These are phyloP conservation scores for Botrytis aclada DNA, from an alignment of 2,329 filamentous ascomycete genomes.

Conservation along the genomic window DNA sequence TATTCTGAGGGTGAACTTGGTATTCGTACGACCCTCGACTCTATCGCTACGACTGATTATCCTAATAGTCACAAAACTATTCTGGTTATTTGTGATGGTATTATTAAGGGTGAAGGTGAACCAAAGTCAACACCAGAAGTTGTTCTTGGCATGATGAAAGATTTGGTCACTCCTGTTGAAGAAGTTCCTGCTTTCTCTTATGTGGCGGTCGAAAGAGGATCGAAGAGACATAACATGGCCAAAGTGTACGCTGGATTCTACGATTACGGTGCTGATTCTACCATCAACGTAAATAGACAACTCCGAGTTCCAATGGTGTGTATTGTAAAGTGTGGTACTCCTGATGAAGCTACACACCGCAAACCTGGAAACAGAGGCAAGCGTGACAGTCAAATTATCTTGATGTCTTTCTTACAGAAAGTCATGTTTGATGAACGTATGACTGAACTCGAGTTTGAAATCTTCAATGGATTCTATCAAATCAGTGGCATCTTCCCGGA, in stretches of 20 bases:
- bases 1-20: slow-evolving; percentile 96
- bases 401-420: slow-evolving; percentile 99
- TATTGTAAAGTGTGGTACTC: slow-evolving; percentile 92
- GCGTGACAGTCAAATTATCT: slow-evolving; percentile 96
- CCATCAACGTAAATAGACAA: slow-evolving; percentile 80
- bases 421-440: slow-evolving; percentile 99
- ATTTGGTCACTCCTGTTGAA: slow-evolving; percentile 73
- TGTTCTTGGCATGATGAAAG: slow-evolving; percentile 89
- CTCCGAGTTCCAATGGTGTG: slow-evolving; percentile 98
- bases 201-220: slow-evolving; percentile 90
- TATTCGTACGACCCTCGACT: slow-evolving; percentile 90
- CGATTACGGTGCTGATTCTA: slow-evolving; percentile 81
- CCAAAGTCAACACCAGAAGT: slow-evolving; percentile 83
- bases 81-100: slow-evolving; percentile 91
- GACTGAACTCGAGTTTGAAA: slow-evolving; percentile 98
- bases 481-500: slow-evolving; percentile 97
- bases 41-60: slow-evolving; percentile 95
- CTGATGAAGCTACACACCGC: slow-evolving; percentile 72
- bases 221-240: slow-evolving; percentile 99
- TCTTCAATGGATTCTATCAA: slow-evolving; percentile 99
- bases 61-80: slow-evolving; percentile 99
- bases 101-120: slow-evolving; percentile 96
- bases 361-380: slow-evolving; percentile 98
- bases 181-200: slow-evolving; percentile 92
- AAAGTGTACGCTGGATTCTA: slow-evolving; percentile 98